Evolutionary conservation across 805 yeast species (phyloP), one percentile per base, ranked within the genome.

Genomic region (Jamesozyma piceae): DNA sequence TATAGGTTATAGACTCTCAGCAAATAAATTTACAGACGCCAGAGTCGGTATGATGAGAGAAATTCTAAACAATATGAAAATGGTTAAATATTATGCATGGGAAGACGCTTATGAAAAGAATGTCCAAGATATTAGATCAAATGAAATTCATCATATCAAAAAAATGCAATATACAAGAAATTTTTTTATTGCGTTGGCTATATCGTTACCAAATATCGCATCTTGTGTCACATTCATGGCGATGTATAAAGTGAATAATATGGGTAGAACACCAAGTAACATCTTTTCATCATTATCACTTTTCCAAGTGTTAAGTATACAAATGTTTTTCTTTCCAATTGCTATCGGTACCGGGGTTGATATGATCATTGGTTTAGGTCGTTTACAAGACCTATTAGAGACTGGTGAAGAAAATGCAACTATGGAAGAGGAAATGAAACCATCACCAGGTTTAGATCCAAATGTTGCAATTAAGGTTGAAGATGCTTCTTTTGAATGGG

Each of bases 51-150:
- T 76, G 38, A 78, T 87, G 60, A 81, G 84, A 50, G 97, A 89
- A 60, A 75, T 87, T 24, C 68, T 89, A 49, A 78, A 74, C 55
- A 78, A 82, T 49, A 75, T 89, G 72, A 85, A 83, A 55, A 73
- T 82, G 67, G 84, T 89, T 60, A 89, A 89, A 65, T 83, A 74
- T 59, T 89, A 88, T 59, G 84, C 94, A 1, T 89, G 96, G 96
- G 97, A 89, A 63, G 70, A 69, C 27, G 88, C 96, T 1, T 89
- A 86, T 58, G 70, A 71, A 42, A 60, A 70, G 9, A 66, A 72
- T 41, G 72, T 89, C 29, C 55, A 75, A 14, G 70, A 67, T 11
- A 68, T 75, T 22, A 74, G 97, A 58, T 53, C 57, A 0, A 55
- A 66, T 18, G 97, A 88, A 63, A 78, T 84, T 73, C 51, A 54